Percentiles rank a stretch among this genome's conserved stretches.
Evolutionary conservation across 2,329 filamentous ascomycete genomes (phyloP).

Genomic region (Aaosphaeria arxii): DNA sequence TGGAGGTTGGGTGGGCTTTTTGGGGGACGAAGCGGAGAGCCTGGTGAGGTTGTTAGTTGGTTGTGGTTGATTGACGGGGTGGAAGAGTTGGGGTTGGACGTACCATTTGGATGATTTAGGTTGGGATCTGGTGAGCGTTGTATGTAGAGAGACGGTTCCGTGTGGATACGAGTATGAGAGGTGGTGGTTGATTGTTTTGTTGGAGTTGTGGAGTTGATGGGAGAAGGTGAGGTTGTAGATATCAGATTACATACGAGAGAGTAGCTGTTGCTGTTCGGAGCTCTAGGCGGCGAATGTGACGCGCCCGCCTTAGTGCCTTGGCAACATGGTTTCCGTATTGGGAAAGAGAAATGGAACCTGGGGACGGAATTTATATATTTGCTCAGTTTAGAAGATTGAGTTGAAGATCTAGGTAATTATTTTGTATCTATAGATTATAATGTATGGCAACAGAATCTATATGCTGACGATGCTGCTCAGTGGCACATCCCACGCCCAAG

Average conservation of each 20-base stretch:
- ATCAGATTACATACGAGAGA: not conserved
- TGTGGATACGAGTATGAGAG: not conserved
- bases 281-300: slow-evolving; percentile 30
- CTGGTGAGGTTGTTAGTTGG: slow-evolving; percentile 43
- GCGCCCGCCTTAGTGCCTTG: slow-evolving; percentile 30
- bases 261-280: slow-evolving; percentile 14
- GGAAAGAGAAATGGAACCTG: not conserved
- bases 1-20: slow-evolving; percentile 56
- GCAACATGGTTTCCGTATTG: slow-evolving; percentile 7
- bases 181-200: not conserved
- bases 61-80: not conserved
- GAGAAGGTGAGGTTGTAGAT: not conserved
- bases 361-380: no score
- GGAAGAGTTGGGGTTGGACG: not conserved
- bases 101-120: slow-evolving; percentile 4
- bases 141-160: not conserved
- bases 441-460: no score
- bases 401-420: no score
- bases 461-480: slow-evolving; percentile 5
- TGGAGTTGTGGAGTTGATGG: no score
- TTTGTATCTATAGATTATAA: no score
- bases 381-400: no score
- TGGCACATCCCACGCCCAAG: slow-evolving; percentile 29
- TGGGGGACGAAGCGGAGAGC: slow-evolving; percentile 86
- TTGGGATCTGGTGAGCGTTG: not conserved